phyloP scores from a whole-genome alignment of 139 green algal species.

The Picochlorum sp. region DNA sequence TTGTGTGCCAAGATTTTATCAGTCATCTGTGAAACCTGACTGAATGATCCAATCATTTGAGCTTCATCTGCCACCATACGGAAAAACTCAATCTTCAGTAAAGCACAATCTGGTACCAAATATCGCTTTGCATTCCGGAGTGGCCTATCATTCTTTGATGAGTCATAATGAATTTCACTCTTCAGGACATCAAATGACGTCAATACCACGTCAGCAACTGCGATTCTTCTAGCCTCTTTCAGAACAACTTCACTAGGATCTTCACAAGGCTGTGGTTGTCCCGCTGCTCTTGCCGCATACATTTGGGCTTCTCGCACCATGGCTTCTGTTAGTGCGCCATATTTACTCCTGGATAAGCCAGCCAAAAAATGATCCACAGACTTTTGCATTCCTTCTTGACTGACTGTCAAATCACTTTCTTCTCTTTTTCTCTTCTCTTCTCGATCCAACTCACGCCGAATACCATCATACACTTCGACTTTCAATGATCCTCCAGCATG shows the following conservation, averaged over 20 bases:
- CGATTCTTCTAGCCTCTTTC: constrained; percentile 36
- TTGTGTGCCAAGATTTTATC: constrained; percentile 35
- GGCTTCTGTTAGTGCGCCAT: not conserved
- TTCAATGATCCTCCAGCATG: constrained; percentile 35
- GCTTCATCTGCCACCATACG: constrained; percentile 88
- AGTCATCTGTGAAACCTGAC: constrained; percentile 70
- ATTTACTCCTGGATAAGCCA: not conserved
- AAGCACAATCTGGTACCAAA: constrained; percentile 15
- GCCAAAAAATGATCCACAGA: not conserved
- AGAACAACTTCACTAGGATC: constrained; percentile 1
- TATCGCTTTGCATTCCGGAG: not conserved
- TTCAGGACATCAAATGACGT: constrained; percentile 81
- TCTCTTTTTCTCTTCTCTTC: not conserved
- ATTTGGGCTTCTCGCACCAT: not conserved
- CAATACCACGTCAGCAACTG: constrained; percentile 77
- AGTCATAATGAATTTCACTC: constrained; percentile 54
- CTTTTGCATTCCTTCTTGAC: not conserved
- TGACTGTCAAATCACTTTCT: not conserved
- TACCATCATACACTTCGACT: constrained; percentile 60
- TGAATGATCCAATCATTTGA: constrained; percentile 72
- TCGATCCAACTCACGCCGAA: not conserved
- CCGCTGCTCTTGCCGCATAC: not conserved
- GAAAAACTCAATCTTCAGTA: constrained; percentile 81
- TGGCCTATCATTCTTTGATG: constrained; percentile 5
- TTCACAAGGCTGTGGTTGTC: not conserved